Percentiles rank a stretch among this genome's conserved stretches.
phyloP scores from a whole-genome alignment of 2,329 filamentous ascomycete genomes.

The Fusarium sp. region DNA sequence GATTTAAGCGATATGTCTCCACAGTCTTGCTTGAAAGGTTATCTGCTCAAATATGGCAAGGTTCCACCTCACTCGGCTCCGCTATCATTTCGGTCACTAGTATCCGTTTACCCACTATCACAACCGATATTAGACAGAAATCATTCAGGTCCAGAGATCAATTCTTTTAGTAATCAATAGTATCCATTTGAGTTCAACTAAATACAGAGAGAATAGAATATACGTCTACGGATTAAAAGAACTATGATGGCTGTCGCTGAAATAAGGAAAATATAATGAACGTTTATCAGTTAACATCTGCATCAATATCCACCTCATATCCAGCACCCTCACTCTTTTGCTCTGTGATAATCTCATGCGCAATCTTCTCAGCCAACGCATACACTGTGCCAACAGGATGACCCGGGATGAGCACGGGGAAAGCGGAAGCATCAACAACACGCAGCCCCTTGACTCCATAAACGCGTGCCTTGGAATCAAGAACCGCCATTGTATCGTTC shows the following conservation, averaged over 20 bases:
- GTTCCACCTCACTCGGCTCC: background rate
- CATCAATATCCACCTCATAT: background rate
- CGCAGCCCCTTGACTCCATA: constrained; percentile 28
- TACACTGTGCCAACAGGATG: constrained; percentile 30
- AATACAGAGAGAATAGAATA: background rate
- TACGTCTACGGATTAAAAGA: background rate
- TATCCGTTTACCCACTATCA: no score
- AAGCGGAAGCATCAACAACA: constrained; percentile 29
- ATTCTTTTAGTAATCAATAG: no score
- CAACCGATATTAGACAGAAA: no score
- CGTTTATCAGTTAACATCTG: background rate
- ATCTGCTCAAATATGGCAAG: constrained; percentile 13
- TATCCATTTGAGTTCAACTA: no score
- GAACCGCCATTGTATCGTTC: constrained; percentile 27
- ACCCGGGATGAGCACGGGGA: constrained; percentile 29
- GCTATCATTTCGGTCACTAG: background rate
- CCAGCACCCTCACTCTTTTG: background rate
- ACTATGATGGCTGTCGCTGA: no score
- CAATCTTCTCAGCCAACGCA: constrained; percentile 37
- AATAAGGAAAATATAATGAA: background rate
- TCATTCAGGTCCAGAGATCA: no score
- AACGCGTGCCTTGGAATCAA: constrained; percentile 31
- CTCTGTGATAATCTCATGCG: constrained; percentile 20
- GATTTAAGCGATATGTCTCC: background rate
- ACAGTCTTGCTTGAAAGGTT: background rate